These are phyloP conservation scores for Asterella californica DNA, from an alignment of 225 moss, liverwort and hornwort genomes.

Conservation along the genomic window DNA sequence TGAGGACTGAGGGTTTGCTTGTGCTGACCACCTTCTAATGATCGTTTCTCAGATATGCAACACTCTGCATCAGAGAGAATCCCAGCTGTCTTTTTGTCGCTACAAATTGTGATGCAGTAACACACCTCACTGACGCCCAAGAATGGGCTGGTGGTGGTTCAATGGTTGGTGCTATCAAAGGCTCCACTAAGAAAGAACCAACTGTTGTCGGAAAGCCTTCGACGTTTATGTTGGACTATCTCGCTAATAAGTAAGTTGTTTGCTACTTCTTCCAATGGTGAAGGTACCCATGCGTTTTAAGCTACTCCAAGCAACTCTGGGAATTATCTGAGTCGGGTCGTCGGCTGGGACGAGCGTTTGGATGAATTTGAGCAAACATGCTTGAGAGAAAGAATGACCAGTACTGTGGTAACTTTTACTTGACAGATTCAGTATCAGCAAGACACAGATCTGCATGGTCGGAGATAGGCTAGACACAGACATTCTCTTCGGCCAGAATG, in stretches of 20 bases:
- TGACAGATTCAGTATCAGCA: conserved; percentile 73
- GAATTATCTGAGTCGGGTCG: background rate
- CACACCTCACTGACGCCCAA: conserved; percentile 86
- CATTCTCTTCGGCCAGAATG: conserved; percentile 87
- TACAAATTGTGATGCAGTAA: conserved; percentile 95
- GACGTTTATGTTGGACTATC: conserved; percentile 86
- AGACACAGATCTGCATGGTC: conserved; percentile 84
- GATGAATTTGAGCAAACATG: background rate
- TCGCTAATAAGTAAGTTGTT: conserved; percentile 60
- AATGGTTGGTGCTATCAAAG: conserved; percentile 87
- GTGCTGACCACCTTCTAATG: background rate
- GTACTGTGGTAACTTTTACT: background rate
- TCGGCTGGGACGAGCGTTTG: background rate
- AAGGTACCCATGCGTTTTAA: no score
- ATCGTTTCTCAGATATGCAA: conserved; percentile 65
- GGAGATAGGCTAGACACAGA: conserved; percentile 90
- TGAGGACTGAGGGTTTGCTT: background rate
- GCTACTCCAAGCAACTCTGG: background rate
- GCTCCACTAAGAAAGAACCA: conserved; percentile 82
- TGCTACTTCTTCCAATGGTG: background rate
- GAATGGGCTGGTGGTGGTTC: conserved; percentile 90
- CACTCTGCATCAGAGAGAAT: conserved; percentile 88
- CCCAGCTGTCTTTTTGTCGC: conserved; percentile 97
- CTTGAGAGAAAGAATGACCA: background rate
- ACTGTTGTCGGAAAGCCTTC: conserved; percentile 89